These are phyloP conservation scores for Heracleum sosnowskyi DNA, from an alignment of 129 eudicot genomes.

Conservation along the genomic window DNA sequence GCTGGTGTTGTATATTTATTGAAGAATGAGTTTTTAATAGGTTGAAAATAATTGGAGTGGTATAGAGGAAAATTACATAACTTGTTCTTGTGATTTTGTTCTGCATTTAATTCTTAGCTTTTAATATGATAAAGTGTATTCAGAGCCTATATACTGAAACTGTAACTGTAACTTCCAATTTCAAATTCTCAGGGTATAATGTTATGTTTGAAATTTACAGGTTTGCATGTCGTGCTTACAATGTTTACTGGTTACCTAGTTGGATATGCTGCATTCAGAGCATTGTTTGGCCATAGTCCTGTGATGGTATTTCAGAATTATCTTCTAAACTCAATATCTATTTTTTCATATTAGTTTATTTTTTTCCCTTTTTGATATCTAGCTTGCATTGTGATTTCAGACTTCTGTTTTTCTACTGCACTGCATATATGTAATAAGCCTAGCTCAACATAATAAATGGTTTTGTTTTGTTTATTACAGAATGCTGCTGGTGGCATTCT, in stretches of 20 bases:
- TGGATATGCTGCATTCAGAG: constrained; percentile 81
- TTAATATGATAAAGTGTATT: not conserved
- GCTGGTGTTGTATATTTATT: not conserved
- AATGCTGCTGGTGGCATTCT: constrained; percentile 92
- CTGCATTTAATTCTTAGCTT: not conserved
- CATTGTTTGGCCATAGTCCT: constrained; percentile 73
- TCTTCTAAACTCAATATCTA: not conserved
- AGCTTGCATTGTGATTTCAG: not conserved
- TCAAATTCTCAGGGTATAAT: not conserved
- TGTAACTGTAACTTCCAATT: not conserved
- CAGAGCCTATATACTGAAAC: no score
- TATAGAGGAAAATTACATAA: not conserved
- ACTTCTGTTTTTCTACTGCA: not conserved
- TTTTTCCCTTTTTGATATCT: not conserved
- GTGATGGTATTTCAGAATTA: constrained; percentile 47
- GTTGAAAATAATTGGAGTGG: not conserved
- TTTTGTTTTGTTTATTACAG: constrained; percentile 29
- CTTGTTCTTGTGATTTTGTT: not conserved
- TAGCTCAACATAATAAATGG: not conserved
- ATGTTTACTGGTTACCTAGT: constrained; percentile 90
- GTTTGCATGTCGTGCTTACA: constrained; percentile 69
- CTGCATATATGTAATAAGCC: not conserved
- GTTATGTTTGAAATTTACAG: constrained; percentile 27
- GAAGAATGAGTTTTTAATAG: no score
- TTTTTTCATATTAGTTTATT: not conserved